Conservation (phyloP, 345 rosid species). For the Leavenworthia alabamica region DNA sequence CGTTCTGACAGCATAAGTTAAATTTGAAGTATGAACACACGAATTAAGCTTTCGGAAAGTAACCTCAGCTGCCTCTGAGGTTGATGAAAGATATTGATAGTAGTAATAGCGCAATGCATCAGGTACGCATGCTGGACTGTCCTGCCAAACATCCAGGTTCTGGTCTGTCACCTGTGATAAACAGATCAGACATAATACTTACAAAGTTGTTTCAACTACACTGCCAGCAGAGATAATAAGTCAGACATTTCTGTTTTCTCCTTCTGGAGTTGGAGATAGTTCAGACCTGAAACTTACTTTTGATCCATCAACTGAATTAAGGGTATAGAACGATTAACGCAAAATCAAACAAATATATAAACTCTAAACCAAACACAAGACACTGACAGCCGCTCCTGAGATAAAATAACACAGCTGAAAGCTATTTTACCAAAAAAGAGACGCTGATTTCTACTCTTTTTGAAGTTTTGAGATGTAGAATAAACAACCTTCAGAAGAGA, state of each 20-base stretch:
- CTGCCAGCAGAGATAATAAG: background rate
- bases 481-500: background rate
- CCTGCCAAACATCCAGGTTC: conserved; percentile 82
- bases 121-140: conserved; percentile 73
- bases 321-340: background rate
- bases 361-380: background rate
- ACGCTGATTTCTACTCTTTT: background rate
- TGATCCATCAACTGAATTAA: background rate
- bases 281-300: background rate
- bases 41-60: conserved; percentile 6
- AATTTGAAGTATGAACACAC: background rate
- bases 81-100: conserved; percentile 94
- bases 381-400: background rate
- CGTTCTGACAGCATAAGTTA: conserved; percentile 11
- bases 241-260: background rate
- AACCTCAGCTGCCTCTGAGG: conserved; percentile 94
- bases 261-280: background rate
- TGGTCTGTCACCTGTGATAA: conserved; percentile 82
- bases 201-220: conserved; percentile 1
- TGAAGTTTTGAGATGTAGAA: background rate
- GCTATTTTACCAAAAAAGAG: background rate
- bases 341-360: background rate
- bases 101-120: conserved; percentile 95
- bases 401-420: conserved; percentile 8
- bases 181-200: conserved; percentile 2